phyloP scores from a whole-genome alignment of 2,329 filamentous ascomycete species.

The Aspergillus hortae region DNA sequence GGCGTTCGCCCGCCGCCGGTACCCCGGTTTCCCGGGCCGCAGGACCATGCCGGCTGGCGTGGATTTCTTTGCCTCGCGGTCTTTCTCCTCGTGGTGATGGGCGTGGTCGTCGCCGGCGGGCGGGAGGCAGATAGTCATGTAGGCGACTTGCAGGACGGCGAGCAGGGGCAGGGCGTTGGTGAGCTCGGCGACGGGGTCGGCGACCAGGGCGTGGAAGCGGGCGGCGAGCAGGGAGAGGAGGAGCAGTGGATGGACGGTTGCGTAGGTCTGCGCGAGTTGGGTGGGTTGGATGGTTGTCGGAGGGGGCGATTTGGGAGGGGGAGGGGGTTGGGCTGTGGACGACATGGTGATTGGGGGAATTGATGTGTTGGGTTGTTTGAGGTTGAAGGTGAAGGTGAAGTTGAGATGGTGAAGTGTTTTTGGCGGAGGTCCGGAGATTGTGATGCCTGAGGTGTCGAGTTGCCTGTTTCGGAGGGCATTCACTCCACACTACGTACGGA shows the following conservation, averaged over 20 bases:
- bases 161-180: conserved; percentile 60
- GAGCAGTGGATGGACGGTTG: conserved; percentile 65
- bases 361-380: background rate
- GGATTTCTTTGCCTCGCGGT: conserved; percentile 7
- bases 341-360: background rate
- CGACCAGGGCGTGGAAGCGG: conserved; percentile 65
- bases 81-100: background rate
- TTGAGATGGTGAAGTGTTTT: background rate
- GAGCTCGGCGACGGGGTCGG: conserved; percentile 65
- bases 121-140: conserved; percentile 58
- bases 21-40: conserved; percentile 15
- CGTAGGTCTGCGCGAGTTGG: conserved; percentile 52
- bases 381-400: background rate
- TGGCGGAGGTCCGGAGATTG: background rate
- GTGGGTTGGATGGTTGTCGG: conserved; percentile 49
- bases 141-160: conserved; percentile 59
- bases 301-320: conserved; percentile 25
- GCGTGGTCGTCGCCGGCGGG: conserved; percentile 38
- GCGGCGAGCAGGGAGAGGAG: conserved; percentile 62
- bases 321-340: conserved; percentile 8
- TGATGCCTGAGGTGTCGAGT: conserved; percentile 4
- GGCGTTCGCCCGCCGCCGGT: conserved; percentile 16
- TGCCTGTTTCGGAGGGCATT: background rate
- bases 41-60: conserved; percentile 1
- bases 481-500: background rate